Evolutionary conservation across 768 basidiomycete genomes (phyloP).

Genomic region (Sistotremastrum suecicum): DNA sequence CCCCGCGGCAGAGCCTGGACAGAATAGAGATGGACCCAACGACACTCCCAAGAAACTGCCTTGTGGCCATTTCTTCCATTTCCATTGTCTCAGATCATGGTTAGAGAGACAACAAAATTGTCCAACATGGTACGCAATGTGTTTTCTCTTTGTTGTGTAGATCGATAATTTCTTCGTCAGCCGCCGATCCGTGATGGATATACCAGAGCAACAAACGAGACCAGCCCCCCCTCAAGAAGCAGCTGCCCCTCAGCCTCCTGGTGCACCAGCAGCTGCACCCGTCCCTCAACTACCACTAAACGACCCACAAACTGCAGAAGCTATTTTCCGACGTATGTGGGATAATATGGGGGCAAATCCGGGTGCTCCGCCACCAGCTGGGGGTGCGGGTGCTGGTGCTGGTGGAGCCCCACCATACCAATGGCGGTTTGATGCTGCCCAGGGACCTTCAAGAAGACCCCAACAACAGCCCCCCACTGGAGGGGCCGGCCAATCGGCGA

Average conservation of each 20-base stretch:
- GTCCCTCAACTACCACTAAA: conserved; percentile 5
- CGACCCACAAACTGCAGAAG: neutral
- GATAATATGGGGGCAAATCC: conserved; percentile 9
- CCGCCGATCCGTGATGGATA: conserved; percentile 65
- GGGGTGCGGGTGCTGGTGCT: conserved; percentile 7
- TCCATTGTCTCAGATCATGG: conserved; percentile 94
- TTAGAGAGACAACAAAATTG: conserved; percentile 97
- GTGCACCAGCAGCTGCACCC: conserved; percentile 5
- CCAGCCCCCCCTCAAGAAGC: too few species aligned
- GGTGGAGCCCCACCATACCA: conserved; percentile 17
- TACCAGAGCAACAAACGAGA: too few species aligned
- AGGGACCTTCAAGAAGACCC: conserved; percentile 14
- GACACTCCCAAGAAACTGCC: conserved; percentile 93
- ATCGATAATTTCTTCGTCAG: conserved; percentile 21
- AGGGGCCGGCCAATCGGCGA: too few species aligned
- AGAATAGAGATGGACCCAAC: conserved; percentile 56
- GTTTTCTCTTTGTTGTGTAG: neutral
- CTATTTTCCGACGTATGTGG: neutral
- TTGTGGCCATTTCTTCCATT: conserved; percentile 97
- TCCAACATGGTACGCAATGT: conserved; percentile 74
- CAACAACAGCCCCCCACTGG: conserved; percentile 7
- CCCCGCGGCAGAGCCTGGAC: neutral
- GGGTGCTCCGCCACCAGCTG: conserved; percentile 12
- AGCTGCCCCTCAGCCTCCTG: conserved; percentile 9
- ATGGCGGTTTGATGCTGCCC: conserved; percentile 14